Percentiles rank a stretch among this genome's conserved stretches.
phyloP scores from a whole-genome alignment of 768 basidiomycete species.

The Polyporus arcularius region DNA sequence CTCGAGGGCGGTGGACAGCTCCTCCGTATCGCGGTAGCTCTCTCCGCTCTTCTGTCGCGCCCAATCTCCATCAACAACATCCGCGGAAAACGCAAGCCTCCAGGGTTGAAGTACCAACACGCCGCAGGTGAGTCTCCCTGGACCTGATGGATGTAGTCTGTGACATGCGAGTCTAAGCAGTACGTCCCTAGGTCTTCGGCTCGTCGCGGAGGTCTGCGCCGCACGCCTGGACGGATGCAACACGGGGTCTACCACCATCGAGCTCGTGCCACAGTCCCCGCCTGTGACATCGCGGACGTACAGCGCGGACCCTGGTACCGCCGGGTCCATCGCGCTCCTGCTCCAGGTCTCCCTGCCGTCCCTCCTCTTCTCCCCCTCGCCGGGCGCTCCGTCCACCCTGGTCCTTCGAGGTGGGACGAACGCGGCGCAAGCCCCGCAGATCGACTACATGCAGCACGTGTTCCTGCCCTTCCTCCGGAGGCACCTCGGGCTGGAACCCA shows the following conservation, averaged over 20 bases:
- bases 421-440: conserved; percentile 68
- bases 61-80: conserved; percentile 64
- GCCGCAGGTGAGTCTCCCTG: conserved; percentile 50
- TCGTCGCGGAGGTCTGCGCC: conserved; percentile 61
- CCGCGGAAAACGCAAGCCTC: conserved; percentile 54
- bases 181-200: conserved; percentile 48
- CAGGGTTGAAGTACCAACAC: conserved; percentile 75
- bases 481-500: conserved; percentile 50
- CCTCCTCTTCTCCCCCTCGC: conserved; percentile 52
- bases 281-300: conserved; percentile 39
- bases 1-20: conserved; percentile 71
- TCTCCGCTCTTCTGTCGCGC: conserved; percentile 65
- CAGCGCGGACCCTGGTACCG: conserved; percentile 54
- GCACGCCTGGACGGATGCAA: conserved; percentile 57
- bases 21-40: conserved; percentile 64
- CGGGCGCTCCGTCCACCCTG: conserved; percentile 41
- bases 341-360: conserved; percentile 73
- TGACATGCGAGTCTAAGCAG: conserved; percentile 24
- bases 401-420: conserved; percentile 73
- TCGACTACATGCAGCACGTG: conserved; percentile 66
- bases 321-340: conserved; percentile 70
- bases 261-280: conserved; percentile 55
- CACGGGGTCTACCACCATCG: conserved; percentile 52
- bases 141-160: not conserved
- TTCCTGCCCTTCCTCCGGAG: conserved; percentile 67